A percentile compares a stretch with the other conserved stretches of the same genome.
Evolutionary conservation across 495 filamentous ascomycete species (phyloP).

Genomic region (Aspergillus affinis): DNA sequence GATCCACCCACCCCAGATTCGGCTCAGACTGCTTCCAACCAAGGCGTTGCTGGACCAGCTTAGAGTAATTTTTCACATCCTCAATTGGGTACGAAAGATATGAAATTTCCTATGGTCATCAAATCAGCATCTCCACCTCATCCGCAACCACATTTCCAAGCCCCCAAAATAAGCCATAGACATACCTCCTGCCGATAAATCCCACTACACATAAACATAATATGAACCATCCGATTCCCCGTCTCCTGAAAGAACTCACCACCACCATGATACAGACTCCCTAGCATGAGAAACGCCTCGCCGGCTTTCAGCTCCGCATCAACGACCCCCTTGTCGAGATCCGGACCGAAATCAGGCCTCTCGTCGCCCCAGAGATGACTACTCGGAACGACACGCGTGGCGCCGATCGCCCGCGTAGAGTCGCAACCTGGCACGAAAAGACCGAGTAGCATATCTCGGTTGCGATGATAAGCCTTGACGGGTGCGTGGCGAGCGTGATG

Average conservation of each 20-base stretch:
- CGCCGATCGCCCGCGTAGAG: constrained; percentile 4
- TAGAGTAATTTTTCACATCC: constrained; percentile 6
- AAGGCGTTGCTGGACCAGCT: constrained; percentile 8
- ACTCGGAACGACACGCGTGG: constrained; percentile 7
- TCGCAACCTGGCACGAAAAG: constrained; percentile 8
- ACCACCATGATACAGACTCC: constrained; percentile 12
- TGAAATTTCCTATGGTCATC: constrained; percentile 4
- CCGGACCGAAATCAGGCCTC: constrained; percentile 3
- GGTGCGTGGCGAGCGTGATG: constrained; percentile 1
- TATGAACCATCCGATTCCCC: constrained; percentile 9
- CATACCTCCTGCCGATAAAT: constrained; percentile 10
- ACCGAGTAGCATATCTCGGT: constrained; percentile 8
- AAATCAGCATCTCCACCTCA: neutral
- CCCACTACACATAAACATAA: constrained; percentile 13
- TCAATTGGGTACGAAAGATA: constrained; percentile 12
- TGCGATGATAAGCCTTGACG: neutral
- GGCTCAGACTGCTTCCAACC: constrained; percentile 10
- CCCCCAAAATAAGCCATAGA: neutral
- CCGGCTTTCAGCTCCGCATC: constrained; percentile 5
- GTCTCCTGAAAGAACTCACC: constrained; percentile 1
- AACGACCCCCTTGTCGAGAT: constrained; percentile 2
- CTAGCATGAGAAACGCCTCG: constrained; percentile 9
- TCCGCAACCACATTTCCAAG: neutral
- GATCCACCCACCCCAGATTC: constrained; percentile 11
- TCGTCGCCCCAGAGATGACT: constrained; percentile 12